phyloP scores from a whole-genome alignment of 768 basidiomycete species.

The Mrakia gelida region DNA sequence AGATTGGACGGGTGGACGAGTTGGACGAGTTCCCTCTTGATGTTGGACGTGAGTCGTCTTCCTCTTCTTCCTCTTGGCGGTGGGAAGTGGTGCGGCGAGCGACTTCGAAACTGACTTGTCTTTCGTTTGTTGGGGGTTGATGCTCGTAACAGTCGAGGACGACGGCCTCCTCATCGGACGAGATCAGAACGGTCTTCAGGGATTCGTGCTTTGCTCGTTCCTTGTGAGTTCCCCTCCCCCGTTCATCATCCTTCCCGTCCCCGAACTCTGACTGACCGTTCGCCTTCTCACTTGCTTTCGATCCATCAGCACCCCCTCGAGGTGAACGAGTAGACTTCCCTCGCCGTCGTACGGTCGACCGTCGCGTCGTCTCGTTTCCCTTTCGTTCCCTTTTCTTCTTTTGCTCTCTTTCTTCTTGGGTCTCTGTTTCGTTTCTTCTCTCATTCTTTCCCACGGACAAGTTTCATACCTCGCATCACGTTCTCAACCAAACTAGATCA shows the following conservation, averaged over 20 bases:
- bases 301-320: not conserved
- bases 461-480: too few relatives aligned
- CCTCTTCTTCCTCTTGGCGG: not conserved
- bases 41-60: constrained; percentile 35
- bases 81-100: too few relatives aligned
- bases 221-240: constrained; percentile 35
- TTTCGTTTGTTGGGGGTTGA: too few relatives aligned
- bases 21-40: constrained; percentile 43
- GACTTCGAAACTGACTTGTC: not conserved
- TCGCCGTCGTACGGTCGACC: too few relatives aligned
- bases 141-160: constrained; percentile 36
- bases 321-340: not conserved
- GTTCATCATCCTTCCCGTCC: not conserved
- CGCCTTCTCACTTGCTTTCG: not conserved
- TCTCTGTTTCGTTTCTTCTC: not conserved
- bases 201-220: constrained; percentile 45
- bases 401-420: not conserved
- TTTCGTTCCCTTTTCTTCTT: not conserved
- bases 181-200: constrained; percentile 38
- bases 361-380: not conserved
- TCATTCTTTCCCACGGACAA: too few relatives aligned
- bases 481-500: too few relatives aligned
- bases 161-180: constrained; percentile 43
- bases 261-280: not conserved
- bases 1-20: constrained; percentile 45